Percentiles rank a stretch among this genome's conserved stretches.
Conservation (phyloP, 208 protist species). For the Angomonas ambiguus region DNA sequence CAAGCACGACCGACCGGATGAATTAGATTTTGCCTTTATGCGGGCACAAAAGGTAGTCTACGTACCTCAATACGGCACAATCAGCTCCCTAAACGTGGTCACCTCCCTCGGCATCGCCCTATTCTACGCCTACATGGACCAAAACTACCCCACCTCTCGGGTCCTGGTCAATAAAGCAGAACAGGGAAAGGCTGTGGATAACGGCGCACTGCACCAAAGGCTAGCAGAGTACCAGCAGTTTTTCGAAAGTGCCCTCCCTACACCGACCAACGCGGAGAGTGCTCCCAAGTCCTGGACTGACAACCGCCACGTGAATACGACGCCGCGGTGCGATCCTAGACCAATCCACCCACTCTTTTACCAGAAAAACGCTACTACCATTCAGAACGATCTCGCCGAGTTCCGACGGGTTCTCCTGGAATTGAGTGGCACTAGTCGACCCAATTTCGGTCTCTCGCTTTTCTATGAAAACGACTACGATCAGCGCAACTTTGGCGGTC, state of each 20-base stretch:
- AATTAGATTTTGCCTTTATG: not conserved
- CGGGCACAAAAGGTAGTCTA: slow-evolving; percentile 49
- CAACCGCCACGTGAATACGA: not conserved
- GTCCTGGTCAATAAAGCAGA: slow-evolving; percentile 11
- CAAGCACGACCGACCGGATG: not conserved
- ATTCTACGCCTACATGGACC: slow-evolving; percentile 75
- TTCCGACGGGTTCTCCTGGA: slow-evolving; percentile 33
- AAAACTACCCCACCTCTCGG: slow-evolving; percentile 37
- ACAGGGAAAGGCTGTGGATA: not conserved
- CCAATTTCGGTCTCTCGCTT: slow-evolving; percentile 67
- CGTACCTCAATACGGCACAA: slow-evolving; percentile 88
- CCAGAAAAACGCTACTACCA: slow-evolving; percentile 10
- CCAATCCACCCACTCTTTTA: slow-evolving; percentile 79
- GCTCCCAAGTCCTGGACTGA: not conserved
- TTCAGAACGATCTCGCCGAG: slow-evolving; percentile 12
- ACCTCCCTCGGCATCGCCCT: slow-evolving; percentile 80
- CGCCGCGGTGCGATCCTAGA: slow-evolving; percentile 55
- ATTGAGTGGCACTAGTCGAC: slow-evolving; percentile 4
- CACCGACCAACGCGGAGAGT: not conserved
- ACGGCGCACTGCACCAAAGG: not conserved
- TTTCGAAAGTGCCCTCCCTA: slow-evolving; percentile 16
- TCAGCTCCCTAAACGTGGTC: slow-evolving; percentile 88
- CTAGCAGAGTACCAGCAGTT: slow-evolving; percentile 17
- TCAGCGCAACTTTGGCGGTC: slow-evolving; percentile 82
- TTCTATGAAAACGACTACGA: slow-evolving; percentile 85